Base-by-base conservation (phyloP, 129 eudicot genomes). In the Pulicaria dysenterica region DNA sequence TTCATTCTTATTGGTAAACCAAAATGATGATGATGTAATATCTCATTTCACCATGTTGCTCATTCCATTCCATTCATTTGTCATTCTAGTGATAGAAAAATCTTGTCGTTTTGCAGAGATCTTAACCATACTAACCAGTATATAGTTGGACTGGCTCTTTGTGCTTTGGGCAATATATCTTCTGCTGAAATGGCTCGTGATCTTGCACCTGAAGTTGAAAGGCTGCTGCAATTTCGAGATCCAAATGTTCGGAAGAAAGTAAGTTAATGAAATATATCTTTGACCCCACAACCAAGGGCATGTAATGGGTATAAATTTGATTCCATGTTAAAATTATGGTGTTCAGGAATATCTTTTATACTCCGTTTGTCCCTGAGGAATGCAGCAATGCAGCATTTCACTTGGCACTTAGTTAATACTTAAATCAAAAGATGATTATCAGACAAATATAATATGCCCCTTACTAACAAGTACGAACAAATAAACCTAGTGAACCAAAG, bases 171-270 rank as follows among this genome's bases (percentile, higher is more conserved):
- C 40, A 93, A 93, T 80, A 93, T 93, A 44, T 83, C 89, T 77
- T 93, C 98, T 72, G 98, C 98, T 54, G 98, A 90, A 83, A 90
- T 94, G 98, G 98, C 98, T 65, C 97, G 98, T 77, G 98, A 94
- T 80, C 98, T 94, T 61, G 97, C 96, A 5, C 96, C 97, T 62
- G 98, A 94, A 86, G 98, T 94, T 37, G 98, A 94, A 82, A 78
- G 93, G 77, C 75, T 94, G 70, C 89, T 94, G 75, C 95, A 90
- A 76, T 94, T 94, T 73, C 85, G 98, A 73, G 97, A 94, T 90
- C 98, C 98, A 79, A 90, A 94, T 77, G 82, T 94, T 80, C 89
- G 97, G 79, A 94, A 94, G 93, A 94, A 90, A 83, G 97, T 94
- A 86, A 83, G 92, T 60, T 50, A 58, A 53, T 15, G 50, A 70